Evolutionary conservation across 1,284 basidiomycete genomes (phyloP), one percentile per base, ranked within the genome.

Genomic region (Phellinidium pouzarii): DNA sequence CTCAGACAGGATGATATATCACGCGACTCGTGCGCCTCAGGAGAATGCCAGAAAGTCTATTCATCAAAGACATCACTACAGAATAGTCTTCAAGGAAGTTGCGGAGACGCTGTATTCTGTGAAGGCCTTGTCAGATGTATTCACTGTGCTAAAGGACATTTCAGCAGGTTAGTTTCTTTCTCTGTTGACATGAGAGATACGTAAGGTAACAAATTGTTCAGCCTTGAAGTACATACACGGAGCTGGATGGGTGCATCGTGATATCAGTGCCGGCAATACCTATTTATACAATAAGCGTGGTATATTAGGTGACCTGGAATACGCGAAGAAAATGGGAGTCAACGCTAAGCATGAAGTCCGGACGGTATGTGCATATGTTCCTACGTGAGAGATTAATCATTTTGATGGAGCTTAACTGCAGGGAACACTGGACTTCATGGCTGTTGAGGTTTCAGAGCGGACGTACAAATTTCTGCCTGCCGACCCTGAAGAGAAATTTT

Each of bases 341-440:
- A 17, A 44, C 19, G 42, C 40, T 9, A 36, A 11, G n/a, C 50
- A 52, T 20, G 26, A 44, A 11, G 27, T 44, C 25, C 27, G 41
- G 29, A 52, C 50, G 3, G 50, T 52, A 48, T 17, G 29, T 48
- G n/a, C n/a, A n/a, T n/a, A n/a, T n/a, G n/a, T n/a, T n/a, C n/a
- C n/a, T n/a, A n/a, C n/a, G n/a, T n/a, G n/a, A n/a, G n/a, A n/a
- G n/a, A 6, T 6, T 31, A 12, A 12, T 31, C 29, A 31, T 12
- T 12, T 31, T 31, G 12, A 12, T 31, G n/a, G n/a, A n/a, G n/a
- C n/a, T n/a, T n/a, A n/a, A n/a, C n/a, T 31, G 29, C 12, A 31
- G 29, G 29, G 29, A 12, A 31, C 29, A 12, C 29, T 31, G 12
- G 29, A 31, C 29, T 31, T 31, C 29, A 31, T 31, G 29, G 29